Evolutionary conservation across 805 yeast species (phyloP).

Genomic region (Nakazawaea ernobii): DNA sequence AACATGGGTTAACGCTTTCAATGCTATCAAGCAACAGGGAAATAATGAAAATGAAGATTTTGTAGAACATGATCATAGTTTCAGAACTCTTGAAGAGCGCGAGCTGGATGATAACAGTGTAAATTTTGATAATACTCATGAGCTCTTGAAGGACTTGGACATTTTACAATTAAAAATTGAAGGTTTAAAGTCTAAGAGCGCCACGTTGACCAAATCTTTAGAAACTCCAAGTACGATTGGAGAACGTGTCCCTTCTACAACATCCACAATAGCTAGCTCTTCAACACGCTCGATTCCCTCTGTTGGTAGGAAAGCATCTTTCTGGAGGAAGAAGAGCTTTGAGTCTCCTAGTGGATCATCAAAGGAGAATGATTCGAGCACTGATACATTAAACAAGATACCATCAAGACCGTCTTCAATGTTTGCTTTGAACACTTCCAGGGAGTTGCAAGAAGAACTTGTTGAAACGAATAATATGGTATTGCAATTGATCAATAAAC

Average conservation of each 20-base stretch:
- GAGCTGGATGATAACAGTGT: constrained; percentile 8
- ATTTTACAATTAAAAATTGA: constrained; percentile 10
- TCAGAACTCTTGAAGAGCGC: not conserved
- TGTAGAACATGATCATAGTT: not conserved
- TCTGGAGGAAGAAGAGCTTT: constrained; percentile 5
- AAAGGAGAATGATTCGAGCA: not conserved
- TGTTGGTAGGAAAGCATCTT: not conserved
- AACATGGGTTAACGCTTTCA: constrained; percentile 79
- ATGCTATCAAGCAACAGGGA: constrained; percentile 34
- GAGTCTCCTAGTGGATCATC: not conserved
- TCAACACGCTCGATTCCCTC: not conserved
- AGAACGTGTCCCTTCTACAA: constrained; percentile 12
- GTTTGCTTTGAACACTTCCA: not conserved
- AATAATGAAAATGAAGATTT: not conserved
- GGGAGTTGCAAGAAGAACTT: constrained; percentile 1
- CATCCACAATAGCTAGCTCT: not conserved
- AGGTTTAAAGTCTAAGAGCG: constrained; percentile 2
- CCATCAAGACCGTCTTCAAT: not conserved
- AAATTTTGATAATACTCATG: not conserved
- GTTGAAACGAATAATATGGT: constrained; percentile 7
- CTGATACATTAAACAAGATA: not conserved
- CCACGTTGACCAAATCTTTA: constrained; percentile 3
- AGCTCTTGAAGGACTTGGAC: constrained; percentile 6
- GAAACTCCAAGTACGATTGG: not conserved
- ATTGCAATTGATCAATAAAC: constrained; percentile 8